A percentile compares a stretch with the other conserved stretches of the same genome.
Evolutionary conservation across 768 basidiomycete genomes (phyloP).

Genomic region (Candolleomyces aberdarensis): DNA sequence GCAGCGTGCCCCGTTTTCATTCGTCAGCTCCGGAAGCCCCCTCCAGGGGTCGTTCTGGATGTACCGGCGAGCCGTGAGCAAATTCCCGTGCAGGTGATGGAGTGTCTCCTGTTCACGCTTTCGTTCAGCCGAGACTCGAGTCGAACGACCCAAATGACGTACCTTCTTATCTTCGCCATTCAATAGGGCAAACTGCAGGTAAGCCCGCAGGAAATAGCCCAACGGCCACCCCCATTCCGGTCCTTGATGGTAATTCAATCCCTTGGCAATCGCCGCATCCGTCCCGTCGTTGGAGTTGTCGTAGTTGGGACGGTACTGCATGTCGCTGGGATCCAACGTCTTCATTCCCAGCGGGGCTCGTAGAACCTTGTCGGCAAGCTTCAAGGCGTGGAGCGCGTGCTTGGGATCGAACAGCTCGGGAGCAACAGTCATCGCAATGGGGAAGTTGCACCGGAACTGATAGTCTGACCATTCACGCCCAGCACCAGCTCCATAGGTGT

Average conservation of each 20-base stretch:
- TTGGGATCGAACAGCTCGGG: slow-evolving; percentile 87
- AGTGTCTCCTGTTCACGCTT: slow-evolving; percentile 49
- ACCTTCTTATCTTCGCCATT: slow-evolving; percentile 70
- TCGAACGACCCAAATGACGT: slow-evolving; percentile 20
- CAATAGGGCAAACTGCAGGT: slow-evolving; percentile 79
- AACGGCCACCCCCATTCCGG: slow-evolving; percentile 96
- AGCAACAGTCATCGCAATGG: slow-evolving; percentile 95
- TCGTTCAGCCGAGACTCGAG: slow-evolving; percentile 8
- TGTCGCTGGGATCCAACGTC: slow-evolving; percentile 84
- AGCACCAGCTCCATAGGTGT: slow-evolving; percentile 86
- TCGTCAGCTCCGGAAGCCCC: slow-evolving; percentile 91
- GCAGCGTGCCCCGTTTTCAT: slow-evolving; percentile 80
- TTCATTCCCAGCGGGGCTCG: slow-evolving; percentile 95
- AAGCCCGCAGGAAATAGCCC: slow-evolving; percentile 94
- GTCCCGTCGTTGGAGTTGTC: slow-evolving; percentile 90
- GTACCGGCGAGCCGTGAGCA: slow-evolving; percentile 69
- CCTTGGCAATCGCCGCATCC: slow-evolving; percentile 87
- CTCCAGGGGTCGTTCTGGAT: slow-evolving; percentile 86
- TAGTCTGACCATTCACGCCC: slow-evolving; percentile 97
- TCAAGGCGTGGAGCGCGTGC: slow-evolving; percentile 77
- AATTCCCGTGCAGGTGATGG: slow-evolving; percentile 72
- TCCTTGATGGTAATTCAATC: slow-evolving; percentile 91
- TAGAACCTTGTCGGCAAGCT: slow-evolving; percentile 75
- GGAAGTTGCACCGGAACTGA: slow-evolving; percentile 90
- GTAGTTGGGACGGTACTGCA: slow-evolving; percentile 88